Evolutionary conservation across 768 basidiomycete species (phyloP), one percentile per base, ranked within the genome.

Genomic region (Xerocomus brunneocitrinus): DNA sequence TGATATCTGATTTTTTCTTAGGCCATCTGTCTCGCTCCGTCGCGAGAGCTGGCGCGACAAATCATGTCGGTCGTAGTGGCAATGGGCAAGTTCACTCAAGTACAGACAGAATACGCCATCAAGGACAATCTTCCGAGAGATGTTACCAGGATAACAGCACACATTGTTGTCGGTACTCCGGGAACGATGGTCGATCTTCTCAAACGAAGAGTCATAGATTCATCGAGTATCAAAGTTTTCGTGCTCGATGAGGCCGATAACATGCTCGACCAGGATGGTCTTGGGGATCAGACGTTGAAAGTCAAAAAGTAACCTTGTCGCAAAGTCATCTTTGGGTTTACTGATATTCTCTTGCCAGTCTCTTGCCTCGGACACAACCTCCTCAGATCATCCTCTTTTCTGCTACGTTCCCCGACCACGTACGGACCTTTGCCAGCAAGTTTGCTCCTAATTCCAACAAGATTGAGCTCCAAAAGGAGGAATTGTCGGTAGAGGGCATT

Each of bases 171-270:
- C 41, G 97, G 97, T 31, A 99, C 95, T 1, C 95, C 97, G 0
- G 97, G 97, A 14, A 98, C 95, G 22, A 87, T 97, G 82, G 78
- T 83, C 38, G 92, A 95, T 70, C 79, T 97, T 64, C 82, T 98
- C 62, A 75, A 83, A 60, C 78, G 80, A 63, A 85, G 74, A 58
- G 85, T 92, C 41, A 79, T 98, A 53, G 91, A 98, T 64, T 74
- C 86, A 14, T 80, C 78, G 45, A 76, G 85, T 30, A 80, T 99
- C 68, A 91, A 91, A 65, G 90, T 95, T 3, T 92, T 98, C 52
- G 95, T 98, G 4, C 77, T 98, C 8, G 97, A 99, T 65, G 97
- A 99, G 72, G 97, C 97, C 36, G 97, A 99, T 72, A 97, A 98
- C 72, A 98, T 98, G 95, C 76, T 99, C 61, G 94, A 95, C 66